Evolutionary conservation across 805 yeast species (phyloP).

Genomic region (Jamesozyma jinghongensis): DNA sequence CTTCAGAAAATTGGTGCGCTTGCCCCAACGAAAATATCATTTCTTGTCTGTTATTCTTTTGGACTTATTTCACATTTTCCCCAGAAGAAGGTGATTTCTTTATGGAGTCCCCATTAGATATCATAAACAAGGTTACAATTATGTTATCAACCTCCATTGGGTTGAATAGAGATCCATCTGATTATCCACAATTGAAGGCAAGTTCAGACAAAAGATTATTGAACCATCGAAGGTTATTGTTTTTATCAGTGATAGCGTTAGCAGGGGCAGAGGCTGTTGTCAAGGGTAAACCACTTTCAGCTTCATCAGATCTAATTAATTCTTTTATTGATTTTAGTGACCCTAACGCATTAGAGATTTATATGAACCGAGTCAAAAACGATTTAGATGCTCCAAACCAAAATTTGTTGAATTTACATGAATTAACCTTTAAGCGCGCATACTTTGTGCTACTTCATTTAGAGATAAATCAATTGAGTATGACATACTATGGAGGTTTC

Average conservation of each 20-base stretch:
- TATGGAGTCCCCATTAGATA: slow-evolving; percentile 27
- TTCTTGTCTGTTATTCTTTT: slow-evolving; percentile 23
- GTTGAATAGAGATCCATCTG: slow-evolving; percentile 26
- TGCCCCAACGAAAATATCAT: slow-evolving; percentile 28
- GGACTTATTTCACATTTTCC: slow-evolving; percentile 28
- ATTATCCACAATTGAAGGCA: slow-evolving; percentile 14
- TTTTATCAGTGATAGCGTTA: slow-evolving; percentile 21
- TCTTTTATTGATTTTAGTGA: slow-evolving; percentile 15
- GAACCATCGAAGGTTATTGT: slow-evolving; percentile 25
- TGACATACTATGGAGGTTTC: slow-evolving; percentile 12
- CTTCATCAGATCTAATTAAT: slow-evolving; percentile 9
- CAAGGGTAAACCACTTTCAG: slow-evolving; percentile 18
- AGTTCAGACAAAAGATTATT: slow-evolving; percentile 11
- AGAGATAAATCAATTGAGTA: slow-evolving; percentile 17
- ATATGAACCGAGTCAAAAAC: slow-evolving; percentile 14
- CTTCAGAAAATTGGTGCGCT: slow-evolving; percentile 22
- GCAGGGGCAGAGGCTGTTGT: slow-evolving; percentile 20
- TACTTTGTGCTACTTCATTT: slow-evolving; percentile 18
- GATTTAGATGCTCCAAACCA: slow-evolving; percentile 11
- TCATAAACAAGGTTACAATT: slow-evolving; percentile 19
- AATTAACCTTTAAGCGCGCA: slow-evolving; percentile 18
- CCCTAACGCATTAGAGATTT: slow-evolving; percentile 13
- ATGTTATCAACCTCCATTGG: slow-evolving; percentile 27
- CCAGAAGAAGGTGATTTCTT: slow-evolving; percentile 31
- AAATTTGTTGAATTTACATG: slow-evolving; percentile 13